A percentile compares a stretch with the other conserved stretches of the same genome.
Conservation (phyloP, 148 eudicot species). For the Nepenthes mirabilis region DNA sequence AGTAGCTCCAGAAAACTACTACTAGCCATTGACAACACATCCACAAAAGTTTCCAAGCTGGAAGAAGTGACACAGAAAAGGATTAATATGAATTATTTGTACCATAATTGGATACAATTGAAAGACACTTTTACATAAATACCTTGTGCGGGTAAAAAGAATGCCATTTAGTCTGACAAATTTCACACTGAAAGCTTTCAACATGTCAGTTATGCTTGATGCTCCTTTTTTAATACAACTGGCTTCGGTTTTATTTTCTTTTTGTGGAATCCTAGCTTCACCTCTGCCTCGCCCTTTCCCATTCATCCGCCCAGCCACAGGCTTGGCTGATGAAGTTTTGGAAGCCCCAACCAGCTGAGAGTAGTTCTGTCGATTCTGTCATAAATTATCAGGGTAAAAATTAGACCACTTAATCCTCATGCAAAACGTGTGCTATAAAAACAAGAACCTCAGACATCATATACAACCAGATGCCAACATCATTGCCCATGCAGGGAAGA, state of each 20-base stretch:
- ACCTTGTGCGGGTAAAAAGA: constrained; percentile 96
- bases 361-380: constrained; percentile 88
- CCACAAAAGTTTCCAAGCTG: constrained; percentile 89
- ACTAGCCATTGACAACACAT: constrained; percentile 49
- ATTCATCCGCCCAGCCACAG: constrained; percentile 22
- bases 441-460: background rate
- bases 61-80: constrained; percentile 1
- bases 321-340: constrained; percentile 37
- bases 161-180: constrained; percentile 87
- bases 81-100: background rate
- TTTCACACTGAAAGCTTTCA: constrained; percentile 49
- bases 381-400: constrained; percentile 5
- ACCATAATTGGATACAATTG: background rate
- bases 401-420: background rate
- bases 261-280: constrained; percentile 34
- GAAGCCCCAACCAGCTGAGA: constrained; percentile 44
- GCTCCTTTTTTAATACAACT: constrained; percentile 40
- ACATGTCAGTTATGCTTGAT: constrained; percentile 23
- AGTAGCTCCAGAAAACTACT: constrained; percentile 59
- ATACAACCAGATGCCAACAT: too few relatives aligned
- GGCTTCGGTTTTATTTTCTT: constrained; percentile 38
- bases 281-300: constrained; percentile 65
- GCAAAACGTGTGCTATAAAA: background rate
- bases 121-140: constrained; percentile 14
- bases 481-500: too few relatives aligned